Evolutionary conservation across 1,284 basidiomycete genomes (phyloP).

Genomic region (Marasmius tenuissimus): DNA sequence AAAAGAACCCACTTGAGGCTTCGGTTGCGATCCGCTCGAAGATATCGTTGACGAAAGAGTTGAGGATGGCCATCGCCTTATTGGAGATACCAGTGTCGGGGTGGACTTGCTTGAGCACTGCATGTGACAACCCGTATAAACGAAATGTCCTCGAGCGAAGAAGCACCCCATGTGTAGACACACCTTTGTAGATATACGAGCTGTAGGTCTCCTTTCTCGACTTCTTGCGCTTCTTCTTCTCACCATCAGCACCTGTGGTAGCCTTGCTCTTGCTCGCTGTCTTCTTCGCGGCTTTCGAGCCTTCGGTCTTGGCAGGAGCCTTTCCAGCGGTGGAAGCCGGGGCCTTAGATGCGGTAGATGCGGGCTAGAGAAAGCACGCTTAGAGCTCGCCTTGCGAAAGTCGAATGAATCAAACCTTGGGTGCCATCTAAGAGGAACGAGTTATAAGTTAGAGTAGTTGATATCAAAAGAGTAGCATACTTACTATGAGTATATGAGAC

Average conservation of each 20-base stretch:
- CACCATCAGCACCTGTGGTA: conserved; percentile 54
- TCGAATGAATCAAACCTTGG: conserved; percentile 8
- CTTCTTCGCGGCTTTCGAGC: conserved; percentile 72
- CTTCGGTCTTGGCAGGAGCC: conserved; percentile 71
- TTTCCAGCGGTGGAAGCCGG: conserved; percentile 76
- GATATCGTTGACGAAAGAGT: conserved; percentile 82
- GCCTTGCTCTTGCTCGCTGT: conserved; percentile 53
- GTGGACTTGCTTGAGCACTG: conserved; percentile 84
- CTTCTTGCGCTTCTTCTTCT: conserved; percentile 89
- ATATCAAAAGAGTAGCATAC: not conserved
- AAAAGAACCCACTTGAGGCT: conserved; percentile 63
- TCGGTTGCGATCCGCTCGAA: conserved; percentile 84
- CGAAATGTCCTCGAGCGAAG: not conserved
- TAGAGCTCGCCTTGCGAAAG: not conserved
- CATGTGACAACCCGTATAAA: not conserved
- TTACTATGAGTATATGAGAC: not conserved
- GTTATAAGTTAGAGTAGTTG: not conserved
- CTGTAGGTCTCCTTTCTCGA: conserved; percentile 86
- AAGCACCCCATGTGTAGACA: conserved; percentile 21
- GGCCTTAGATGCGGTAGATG: conserved; percentile 77
- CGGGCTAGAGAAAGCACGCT: conserved; percentile 33
- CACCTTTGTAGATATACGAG: conserved; percentile 89
- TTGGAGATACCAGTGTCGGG: conserved; percentile 86
- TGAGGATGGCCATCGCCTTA: conserved; percentile 86
- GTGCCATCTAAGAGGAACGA: conserved; percentile 5